Conservation (phyloP, 345 rosid species). For the Eucalyptus regnans region DNA sequence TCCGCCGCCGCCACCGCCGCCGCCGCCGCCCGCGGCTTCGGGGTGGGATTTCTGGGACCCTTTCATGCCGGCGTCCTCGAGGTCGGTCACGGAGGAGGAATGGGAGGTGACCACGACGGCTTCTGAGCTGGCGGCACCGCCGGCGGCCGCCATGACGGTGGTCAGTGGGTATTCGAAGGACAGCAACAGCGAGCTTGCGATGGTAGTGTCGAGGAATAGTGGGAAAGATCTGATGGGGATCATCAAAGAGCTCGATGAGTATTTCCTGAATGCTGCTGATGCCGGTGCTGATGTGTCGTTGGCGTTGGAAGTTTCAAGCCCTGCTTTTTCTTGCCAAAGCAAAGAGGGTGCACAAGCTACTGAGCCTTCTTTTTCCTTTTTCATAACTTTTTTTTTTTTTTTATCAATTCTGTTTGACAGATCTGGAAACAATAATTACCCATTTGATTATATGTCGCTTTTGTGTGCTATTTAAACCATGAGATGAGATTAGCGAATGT, state of each 20-base stretch:
- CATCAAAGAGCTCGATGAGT: conserved; percentile 85
- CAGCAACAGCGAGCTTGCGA: conserved; percentile 57
- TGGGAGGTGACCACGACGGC: conserved; percentile 54
- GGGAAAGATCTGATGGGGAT: conserved; percentile 78
- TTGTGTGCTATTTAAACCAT: not conserved
- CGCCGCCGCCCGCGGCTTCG: conserved; percentile 58
- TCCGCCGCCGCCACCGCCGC: conserved; percentile 35
- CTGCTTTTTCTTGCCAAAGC: conserved; percentile 25
- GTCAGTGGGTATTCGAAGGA: conserved; percentile 64
- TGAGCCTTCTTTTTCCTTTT: not conserved
- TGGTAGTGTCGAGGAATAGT: conserved; percentile 69
- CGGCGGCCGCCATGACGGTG: conserved; percentile 10
- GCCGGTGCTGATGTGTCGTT: conserved; percentile 59
- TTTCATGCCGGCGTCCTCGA: conserved; percentile 39
- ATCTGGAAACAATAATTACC: not conserved
- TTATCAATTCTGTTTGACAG: not conserved
- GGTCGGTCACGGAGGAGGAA: conserved; percentile 54
- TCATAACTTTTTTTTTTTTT: not conserved
- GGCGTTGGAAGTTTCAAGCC: conserved; percentile 52
- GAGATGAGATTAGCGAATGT: not conserved
- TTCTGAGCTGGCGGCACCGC: conserved; percentile 17
- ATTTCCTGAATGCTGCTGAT: conserved; percentile 74
- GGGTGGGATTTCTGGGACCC: conserved; percentile 99
- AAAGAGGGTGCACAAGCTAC: conserved; percentile 34
- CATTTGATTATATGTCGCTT: not conserved